Evolutionary conservation across 2,329 filamentous ascomycete genomes (phyloP).

Genomic region (Sodiomyces alkalinus): DNA sequence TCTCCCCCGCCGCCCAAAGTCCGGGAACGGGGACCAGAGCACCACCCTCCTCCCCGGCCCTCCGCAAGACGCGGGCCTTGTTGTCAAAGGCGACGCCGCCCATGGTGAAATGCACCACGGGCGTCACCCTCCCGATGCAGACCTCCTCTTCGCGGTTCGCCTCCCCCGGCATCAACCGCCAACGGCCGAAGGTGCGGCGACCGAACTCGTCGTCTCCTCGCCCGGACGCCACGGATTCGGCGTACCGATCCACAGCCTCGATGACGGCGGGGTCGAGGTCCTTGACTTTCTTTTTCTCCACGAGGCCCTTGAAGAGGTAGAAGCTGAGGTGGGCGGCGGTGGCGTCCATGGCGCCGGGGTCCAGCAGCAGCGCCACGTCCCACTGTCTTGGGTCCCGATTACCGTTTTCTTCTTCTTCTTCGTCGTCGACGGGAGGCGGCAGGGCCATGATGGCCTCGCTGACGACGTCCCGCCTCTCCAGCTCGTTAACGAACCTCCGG

Average conservation of each 20-base stretch:
- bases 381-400: conserved; percentile 32
- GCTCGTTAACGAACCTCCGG: conserved; percentile 44
- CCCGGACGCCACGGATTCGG: conserved; percentile 23
- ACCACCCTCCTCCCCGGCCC: conserved; percentile 14
- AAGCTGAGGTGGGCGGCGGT: conserved; percentile 43
- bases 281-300: conserved; percentile 37
- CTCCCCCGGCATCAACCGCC: conserved; percentile 29
- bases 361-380: conserved; percentile 42
- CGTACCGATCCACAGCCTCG: conserved; percentile 32
- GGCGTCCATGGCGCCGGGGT: conserved; percentile 38
- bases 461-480: conserved; percentile 42
- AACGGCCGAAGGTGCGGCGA: conserved; percentile 36
- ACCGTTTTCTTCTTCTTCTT: neutral
- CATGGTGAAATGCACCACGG: conserved; percentile 53
- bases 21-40: conserved; percentile 31
- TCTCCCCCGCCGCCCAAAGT: conserved; percentile 48
- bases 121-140: conserved; percentile 44
- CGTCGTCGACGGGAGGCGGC: conserved; percentile 12
- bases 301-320: conserved; percentile 46
- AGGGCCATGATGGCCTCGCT: conserved; percentile 34
- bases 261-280: conserved; percentile 28
- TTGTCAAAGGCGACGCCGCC: conserved; percentile 44
- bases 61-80: conserved; percentile 32
- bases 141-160: conserved; percentile 34
- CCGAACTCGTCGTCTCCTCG: conserved; percentile 25